Conservation (phyloP, 768 basidiomycete genomes). For the Cyclocybe cylindracea region DNA sequence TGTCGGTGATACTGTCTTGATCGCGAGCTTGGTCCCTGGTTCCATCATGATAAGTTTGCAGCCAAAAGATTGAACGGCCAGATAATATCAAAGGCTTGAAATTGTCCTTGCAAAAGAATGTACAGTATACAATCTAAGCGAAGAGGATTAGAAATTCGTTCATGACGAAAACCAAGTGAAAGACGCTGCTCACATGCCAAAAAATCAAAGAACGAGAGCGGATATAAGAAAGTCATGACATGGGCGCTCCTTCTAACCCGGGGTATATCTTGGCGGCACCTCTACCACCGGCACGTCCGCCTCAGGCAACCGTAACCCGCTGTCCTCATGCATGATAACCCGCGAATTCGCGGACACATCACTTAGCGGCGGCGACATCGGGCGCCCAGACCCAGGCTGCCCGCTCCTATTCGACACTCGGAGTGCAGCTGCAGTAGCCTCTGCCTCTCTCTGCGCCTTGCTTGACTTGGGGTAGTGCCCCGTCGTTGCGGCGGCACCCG, state of each 20-base stretch:
- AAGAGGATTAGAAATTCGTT: too few species aligned
- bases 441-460: slow-evolving; percentile 10
- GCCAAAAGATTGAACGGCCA: too few species aligned
- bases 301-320: slow-evolving; percentile 1
- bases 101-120: too few species aligned
- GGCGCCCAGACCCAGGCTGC: background rate
- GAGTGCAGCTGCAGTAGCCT: slow-evolving; percentile 4
- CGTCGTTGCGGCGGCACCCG: background rate
- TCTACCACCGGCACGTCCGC: background rate
- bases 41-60: too few species aligned
- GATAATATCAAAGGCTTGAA: too few species aligned
- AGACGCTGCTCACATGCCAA: too few species aligned
- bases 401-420: background rate
- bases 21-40: too few species aligned
- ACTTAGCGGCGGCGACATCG: background rate
- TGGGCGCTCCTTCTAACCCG: background rate
- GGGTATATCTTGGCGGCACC: background rate
- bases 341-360: background rate
- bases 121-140: too few species aligned
- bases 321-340: slow-evolving; percentile 3
- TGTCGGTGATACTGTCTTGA: too few species aligned
- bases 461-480: background rate
- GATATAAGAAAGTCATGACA: too few species aligned
- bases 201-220: too few species aligned
- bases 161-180: too few species aligned